A percentile compares a stretch with the other conserved stretches of the same genome.
phyloP scores from a whole-genome alignment of 1,139 yeast genomes.

The Candida sanyaensis region DNA sequence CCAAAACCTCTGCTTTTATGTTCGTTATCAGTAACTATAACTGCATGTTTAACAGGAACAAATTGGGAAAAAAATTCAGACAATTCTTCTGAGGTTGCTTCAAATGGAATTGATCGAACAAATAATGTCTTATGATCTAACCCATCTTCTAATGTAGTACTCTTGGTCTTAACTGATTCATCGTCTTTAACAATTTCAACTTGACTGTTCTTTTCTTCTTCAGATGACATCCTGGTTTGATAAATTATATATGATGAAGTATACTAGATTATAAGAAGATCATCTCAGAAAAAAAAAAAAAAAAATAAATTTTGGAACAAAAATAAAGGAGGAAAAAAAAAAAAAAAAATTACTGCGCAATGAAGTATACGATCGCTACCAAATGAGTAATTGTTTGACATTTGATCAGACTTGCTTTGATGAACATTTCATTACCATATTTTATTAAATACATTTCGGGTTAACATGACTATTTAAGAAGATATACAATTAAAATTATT shows the following conservation, averaged over 20 bases:
- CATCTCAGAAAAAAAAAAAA: constrained; percentile 4
- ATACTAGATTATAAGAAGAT: background rate
- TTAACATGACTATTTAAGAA: background rate
- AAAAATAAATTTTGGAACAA: background rate
- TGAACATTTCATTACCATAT: no score
- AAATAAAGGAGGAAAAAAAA: background rate
- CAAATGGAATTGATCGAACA: constrained; percentile 79
- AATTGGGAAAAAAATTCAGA: constrained; percentile 85
- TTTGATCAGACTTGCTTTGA: no score
- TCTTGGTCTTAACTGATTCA: constrained; percentile 1
- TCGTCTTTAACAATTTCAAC: background rate
- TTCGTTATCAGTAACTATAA: constrained; percentile 77
- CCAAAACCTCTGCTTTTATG: constrained; percentile 90
- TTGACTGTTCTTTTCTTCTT: background rate
- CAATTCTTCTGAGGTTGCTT: constrained; percentile 78
- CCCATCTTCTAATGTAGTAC: constrained; percentile 28
- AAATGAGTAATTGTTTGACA: background rate
- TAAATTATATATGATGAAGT: background rate
- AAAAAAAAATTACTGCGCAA: background rate
- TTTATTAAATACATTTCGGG: background rate
- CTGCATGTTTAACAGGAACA: constrained; percentile 95
- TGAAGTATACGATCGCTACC: background rate
- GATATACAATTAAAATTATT: constrained; percentile 12
- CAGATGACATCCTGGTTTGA: background rate
- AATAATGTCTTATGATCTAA: constrained; percentile 71